phyloP scores from a whole-genome alignment of 106 monocot species.

The Acanthochlamys bracteata region DNA sequence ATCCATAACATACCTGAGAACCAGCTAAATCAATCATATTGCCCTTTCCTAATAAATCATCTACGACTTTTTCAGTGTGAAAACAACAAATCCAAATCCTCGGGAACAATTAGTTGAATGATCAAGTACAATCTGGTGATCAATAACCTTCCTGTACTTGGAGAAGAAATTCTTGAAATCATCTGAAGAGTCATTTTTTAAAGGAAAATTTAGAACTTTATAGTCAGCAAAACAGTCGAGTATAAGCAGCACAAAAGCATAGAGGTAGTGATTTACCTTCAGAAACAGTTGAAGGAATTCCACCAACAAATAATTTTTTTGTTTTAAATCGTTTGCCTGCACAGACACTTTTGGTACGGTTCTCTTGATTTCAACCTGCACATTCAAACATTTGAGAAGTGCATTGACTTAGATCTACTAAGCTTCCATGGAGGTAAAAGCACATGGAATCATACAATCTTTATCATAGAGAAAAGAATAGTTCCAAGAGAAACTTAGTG shows the following conservation, averaged over 20 bases:
- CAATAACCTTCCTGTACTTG: conserved; percentile 65
- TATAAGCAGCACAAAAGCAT: background rate
- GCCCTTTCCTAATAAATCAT: conserved; percentile 74
- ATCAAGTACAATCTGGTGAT: conserved; percentile 86
- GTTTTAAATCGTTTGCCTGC: conserved; percentile 80
- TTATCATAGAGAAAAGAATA: too few species aligned
- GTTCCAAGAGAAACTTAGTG: too few species aligned
- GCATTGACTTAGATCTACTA: too few species aligned
- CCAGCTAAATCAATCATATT: conserved; percentile 94
- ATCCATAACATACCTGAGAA: conserved; percentile 48
- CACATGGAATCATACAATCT: too few species aligned
- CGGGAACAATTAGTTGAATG: conserved; percentile 76
- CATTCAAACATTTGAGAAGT: too few species aligned
- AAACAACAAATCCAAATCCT: conserved; percentile 93
- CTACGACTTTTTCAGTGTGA: conserved; percentile 70
- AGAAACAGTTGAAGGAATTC: conserved; percentile 55
- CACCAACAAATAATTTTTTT: conserved; percentile 98
- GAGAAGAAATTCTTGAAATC: conserved; percentile 83
- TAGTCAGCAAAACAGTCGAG: background rate
- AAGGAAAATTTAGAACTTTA: conserved; percentile 3
- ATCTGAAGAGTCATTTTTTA: conserved; percentile 29
- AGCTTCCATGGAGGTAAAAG: too few species aligned
- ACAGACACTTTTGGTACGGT: conserved; percentile 85
- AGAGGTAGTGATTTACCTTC: conserved; percentile 37
- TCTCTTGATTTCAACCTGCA: conserved; percentile 96